Conservation (phyloP, 2,329 filamentous ascomycete genomes). For the Botrytis deweyae region DNA sequence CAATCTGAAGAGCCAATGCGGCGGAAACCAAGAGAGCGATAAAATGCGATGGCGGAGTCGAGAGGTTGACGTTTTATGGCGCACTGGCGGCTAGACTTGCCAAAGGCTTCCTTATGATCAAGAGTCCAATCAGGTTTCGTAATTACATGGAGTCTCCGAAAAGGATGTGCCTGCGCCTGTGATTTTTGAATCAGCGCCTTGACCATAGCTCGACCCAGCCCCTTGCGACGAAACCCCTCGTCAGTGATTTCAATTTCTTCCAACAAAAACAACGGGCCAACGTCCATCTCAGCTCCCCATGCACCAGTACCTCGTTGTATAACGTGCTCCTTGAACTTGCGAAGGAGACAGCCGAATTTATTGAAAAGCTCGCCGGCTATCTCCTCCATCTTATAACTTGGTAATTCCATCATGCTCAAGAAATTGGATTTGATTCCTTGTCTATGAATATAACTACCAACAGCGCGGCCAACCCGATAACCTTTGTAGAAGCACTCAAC, state of each 20-base stretch:
- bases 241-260: background rate
- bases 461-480: background rate
- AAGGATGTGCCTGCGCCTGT: background rate
- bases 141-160: background rate
- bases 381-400: background rate
- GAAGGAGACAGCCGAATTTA: background rate
- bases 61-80: background rate
- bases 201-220: background rate
- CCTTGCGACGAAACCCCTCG: background rate
- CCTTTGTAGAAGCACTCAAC: background rate
- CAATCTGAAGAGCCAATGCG: conserved; percentile 38
- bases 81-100: background rate
- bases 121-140: background rate
- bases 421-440: background rate
- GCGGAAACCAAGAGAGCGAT: conserved; percentile 37
- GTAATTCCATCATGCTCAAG: background rate
- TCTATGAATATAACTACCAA: background rate
- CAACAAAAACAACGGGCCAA: background rate
- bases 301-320: background rate
- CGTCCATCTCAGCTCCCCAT: background rate
- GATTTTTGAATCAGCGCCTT: background rate
- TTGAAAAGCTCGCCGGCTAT: background rate
- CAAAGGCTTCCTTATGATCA: background rate
- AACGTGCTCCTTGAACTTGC: background rate
- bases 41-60: background rate